Evolutionary conservation across 1,284 basidiomycete species (phyloP).

Genomic region (Cutaneotrichosporon sp.): DNA sequence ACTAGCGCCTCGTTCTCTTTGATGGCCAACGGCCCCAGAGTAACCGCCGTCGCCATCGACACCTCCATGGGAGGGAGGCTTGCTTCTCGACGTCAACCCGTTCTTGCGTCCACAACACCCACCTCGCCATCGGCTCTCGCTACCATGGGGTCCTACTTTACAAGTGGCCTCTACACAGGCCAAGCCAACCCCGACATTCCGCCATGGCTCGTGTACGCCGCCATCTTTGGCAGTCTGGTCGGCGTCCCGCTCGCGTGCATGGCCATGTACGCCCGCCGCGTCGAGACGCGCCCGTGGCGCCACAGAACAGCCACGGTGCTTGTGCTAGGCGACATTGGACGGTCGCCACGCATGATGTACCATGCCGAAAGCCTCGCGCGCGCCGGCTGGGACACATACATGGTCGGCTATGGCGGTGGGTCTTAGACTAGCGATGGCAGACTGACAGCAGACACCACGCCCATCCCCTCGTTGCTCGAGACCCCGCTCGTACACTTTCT

Average conservation of each 20-base stretch:
- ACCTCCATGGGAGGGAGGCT: too few species aligned
- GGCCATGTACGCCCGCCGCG: conserved; percentile 7
- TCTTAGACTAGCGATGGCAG: not conserved
- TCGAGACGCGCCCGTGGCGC: conserved; percentile 19
- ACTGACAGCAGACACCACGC: conserved; percentile 59
- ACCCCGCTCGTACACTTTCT: conserved; percentile 61
- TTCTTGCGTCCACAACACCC: too few species aligned
- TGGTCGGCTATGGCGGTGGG: conserved; percentile 83
- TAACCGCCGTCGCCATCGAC: too few species aligned
- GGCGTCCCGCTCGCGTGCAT: conserved; percentile 6
- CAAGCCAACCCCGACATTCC: not conserved
- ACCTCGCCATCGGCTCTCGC: too few species aligned
- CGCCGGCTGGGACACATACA: conserved; percentile 68
- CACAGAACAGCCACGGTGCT: conserved; percentile 67
- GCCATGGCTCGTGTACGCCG: conserved; percentile 5
- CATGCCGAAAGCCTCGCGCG: conserved; percentile 88
- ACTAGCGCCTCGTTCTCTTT: too few species aligned
- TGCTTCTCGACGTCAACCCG: too few species aligned
- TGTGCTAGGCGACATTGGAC: conserved; percentile 91
- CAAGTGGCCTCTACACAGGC: conserved; percentile 2
- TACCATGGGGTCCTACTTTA: conserved; percentile 3
- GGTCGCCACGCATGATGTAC: conserved; percentile 98
- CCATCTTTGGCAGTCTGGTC: conserved; percentile 8
- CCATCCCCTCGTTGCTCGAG: conserved; percentile 62
- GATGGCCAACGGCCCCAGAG: too few species aligned